These are phyloP conservation scores for Rhodosporidiobolus odoratus DNA, from an alignment of 768 basidiomycete species.

Conservation along the genomic window DNA sequence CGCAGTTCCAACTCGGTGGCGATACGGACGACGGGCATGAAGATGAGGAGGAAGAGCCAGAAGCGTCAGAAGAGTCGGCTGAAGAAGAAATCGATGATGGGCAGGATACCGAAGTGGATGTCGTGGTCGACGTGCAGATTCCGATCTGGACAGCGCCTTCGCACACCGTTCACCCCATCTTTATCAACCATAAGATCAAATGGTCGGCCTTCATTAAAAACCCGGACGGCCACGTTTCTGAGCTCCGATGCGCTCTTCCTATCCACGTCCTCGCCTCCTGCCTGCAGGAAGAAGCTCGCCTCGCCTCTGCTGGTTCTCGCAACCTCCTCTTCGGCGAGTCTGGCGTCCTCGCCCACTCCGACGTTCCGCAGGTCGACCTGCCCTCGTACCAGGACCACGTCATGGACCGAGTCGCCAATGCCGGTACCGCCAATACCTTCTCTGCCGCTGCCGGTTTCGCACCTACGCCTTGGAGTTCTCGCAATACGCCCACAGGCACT, in stretches of 20 bases:
- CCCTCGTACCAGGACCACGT: slow-evolving; percentile 87
- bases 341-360: slow-evolving; percentile 45
- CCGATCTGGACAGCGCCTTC: slow-evolving; percentile 52
- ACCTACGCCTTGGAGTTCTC: slow-evolving; percentile 34
- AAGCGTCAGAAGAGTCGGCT: neutral
- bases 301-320: slow-evolving; percentile 67
- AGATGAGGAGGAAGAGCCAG: slow-evolving; percentile 12
- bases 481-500: slow-evolving; percentile 25
- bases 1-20: slow-evolving; percentile 23
- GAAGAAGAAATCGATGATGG: slow-evolving; percentile 41
- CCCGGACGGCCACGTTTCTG: slow-evolving; percentile 83
- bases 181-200: slow-evolving; percentile 58
- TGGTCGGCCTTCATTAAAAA: slow-evolving; percentile 55
- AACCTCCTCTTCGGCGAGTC: slow-evolving; percentile 59
- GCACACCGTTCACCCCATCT: slow-evolving; percentile 37
- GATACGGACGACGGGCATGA: slow-evolving; percentile 18
- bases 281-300: slow-evolving; percentile 68
- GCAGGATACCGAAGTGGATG: slow-evolving; percentile 51
- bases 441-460: slow-evolving; percentile 28
- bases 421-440: slow-evolving; percentile 41
- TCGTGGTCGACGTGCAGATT: slow-evolving; percentile 59
- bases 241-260: slow-evolving; percentile 89
- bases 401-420: slow-evolving; percentile 67
- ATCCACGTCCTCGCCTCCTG: slow-evolving; percentile 71
- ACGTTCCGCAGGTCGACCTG: slow-evolving; percentile 64